These are phyloP conservation scores for Brassica cretica DNA, from an alignment of 345 rosid species.

Conservation along the genomic window DNA sequence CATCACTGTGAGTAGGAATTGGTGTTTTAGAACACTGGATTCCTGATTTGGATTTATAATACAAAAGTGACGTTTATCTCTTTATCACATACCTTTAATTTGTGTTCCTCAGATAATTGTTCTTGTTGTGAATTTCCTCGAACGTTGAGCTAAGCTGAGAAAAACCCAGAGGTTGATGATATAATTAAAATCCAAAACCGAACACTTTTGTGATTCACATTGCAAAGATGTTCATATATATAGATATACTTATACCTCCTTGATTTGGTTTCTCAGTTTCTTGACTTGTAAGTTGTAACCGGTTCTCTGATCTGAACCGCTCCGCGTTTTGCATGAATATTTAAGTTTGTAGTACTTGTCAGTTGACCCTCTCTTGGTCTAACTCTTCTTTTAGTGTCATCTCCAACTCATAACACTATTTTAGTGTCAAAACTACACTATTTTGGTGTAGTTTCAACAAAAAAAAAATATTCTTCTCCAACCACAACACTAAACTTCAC, in stretches of 20 bases:
- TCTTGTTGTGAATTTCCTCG: not conserved
- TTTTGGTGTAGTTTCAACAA: too few species aligned
- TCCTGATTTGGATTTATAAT: too few species aligned
- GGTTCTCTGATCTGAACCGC: conserved; percentile 41
- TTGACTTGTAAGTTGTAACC: conserved; percentile 21
- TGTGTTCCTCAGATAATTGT: not conserved
- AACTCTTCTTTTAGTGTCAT: too few species aligned
- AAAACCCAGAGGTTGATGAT: not conserved
- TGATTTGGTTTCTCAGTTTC: not conserved
- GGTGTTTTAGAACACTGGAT: too few species aligned
- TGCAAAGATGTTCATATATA: not conserved
- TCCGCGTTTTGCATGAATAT: conserved; percentile 46
- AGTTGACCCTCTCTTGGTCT: too few species aligned
- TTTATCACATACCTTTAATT: not conserved
- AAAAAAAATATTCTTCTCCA: too few species aligned
- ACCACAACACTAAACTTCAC: too few species aligned
- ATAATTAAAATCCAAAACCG: not conserved
- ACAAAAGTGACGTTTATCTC: too few species aligned
- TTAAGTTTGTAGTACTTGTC: too few species aligned
- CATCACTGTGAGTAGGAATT: too few species aligned
- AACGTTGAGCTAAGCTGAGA: not conserved
- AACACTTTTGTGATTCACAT: not conserved
- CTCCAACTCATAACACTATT: too few species aligned
- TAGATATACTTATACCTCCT: conserved; percentile 36
- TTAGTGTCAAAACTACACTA: too few species aligned